Percentiles rank a stretch among this genome's conserved stretches.
These are phyloP conservation scores for Polyplosphaeria fusca DNA, from an alignment of 495 filamentous ascomycete genomes.

Conservation along the genomic window DNA sequence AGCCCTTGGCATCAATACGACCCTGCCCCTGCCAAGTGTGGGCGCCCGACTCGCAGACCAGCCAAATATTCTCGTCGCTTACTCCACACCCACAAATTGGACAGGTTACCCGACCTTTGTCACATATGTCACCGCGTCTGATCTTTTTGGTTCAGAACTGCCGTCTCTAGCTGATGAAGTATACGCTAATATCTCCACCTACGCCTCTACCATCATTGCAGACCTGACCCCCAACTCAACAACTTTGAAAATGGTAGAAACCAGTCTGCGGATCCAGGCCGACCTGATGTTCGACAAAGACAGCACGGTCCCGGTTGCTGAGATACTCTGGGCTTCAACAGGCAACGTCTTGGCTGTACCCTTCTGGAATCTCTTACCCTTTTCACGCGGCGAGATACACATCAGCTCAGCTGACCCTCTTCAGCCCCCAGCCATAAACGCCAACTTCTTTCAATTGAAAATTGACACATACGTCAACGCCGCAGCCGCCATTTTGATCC, in stretches of 20 bases:
- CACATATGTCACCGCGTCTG: slow-evolving; percentile 11
- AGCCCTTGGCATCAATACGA: neutral
- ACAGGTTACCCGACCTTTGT: slow-evolving; percentile 23
- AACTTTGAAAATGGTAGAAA: slow-evolving; percentile 28
- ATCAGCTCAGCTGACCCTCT: neutral
- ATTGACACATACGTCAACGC: slow-evolving; percentile 13
- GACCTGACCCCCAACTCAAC: slow-evolving; percentile 42
- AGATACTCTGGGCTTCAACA: slow-evolving; percentile 15
- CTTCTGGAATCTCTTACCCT: slow-evolving; percentile 25
- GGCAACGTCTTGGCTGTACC: neutral
- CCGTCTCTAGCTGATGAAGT: slow-evolving; percentile 17
- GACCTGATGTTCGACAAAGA: slow-evolving; percentile 18
- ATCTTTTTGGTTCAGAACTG: slow-evolving; percentile 13
- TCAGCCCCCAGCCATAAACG: slow-evolving; percentile 7
- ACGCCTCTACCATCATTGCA: slow-evolving; percentile 38
- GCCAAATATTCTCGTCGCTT: slow-evolving; percentile 11
- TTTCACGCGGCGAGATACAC: slow-evolving; percentile 21
- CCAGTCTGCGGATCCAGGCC: slow-evolving; percentile 2
- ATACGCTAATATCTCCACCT: slow-evolving; percentile 37
- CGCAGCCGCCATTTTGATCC: neutral
- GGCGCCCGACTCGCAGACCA: slow-evolving; percentile 26
- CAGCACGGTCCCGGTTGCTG: slow-evolving; percentile 14
- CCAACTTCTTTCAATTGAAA: slow-evolving; percentile 18
- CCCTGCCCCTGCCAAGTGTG: slow-evolving; percentile 30
- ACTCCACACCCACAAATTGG: slow-evolving; percentile 3